phyloP scores from a whole-genome alignment of 1,284 basidiomycete genomes.

The Xerocomus nothofagi region DNA sequence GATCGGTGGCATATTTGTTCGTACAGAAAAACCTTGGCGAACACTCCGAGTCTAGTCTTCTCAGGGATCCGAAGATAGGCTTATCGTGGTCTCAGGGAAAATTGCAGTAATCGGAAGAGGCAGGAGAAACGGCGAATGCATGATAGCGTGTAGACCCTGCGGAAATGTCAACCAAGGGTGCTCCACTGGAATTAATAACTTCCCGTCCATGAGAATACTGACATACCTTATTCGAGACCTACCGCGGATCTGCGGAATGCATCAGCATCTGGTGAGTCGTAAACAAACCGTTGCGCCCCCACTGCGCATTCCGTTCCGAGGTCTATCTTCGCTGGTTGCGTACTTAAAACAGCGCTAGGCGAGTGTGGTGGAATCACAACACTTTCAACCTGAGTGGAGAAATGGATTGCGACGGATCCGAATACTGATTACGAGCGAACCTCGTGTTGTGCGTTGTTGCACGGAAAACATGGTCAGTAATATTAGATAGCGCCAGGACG shows the following conservation, averaged over 20 bases:
- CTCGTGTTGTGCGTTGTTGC: constrained; percentile 9
- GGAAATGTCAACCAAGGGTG: constrained; percentile 19
- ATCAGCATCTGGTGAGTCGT: background rate
- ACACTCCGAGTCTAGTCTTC: constrained; percentile 26
- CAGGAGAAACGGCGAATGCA: constrained; percentile 30
- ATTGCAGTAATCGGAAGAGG: constrained; percentile 24
- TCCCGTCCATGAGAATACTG: constrained; percentile 27
- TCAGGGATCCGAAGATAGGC: constrained; percentile 32
- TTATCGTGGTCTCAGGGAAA: constrained; percentile 29
- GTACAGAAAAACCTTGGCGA: constrained; percentile 25
- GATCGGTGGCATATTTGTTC: constrained; percentile 22
- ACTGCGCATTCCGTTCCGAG: constrained; percentile 18
- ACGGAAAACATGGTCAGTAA: background rate
- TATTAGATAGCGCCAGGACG: background rate
- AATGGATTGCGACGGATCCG: constrained; percentile 16
- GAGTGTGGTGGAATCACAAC: constrained; percentile 1
- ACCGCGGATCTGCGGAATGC: constrained; percentile 35
- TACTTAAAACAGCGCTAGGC: constrained; percentile 1
- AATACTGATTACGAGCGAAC: constrained; percentile 10
- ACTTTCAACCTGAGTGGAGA: constrained; percentile 3
- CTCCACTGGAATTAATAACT: constrained; percentile 24
- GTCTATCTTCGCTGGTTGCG: constrained; percentile 7
- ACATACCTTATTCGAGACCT: constrained; percentile 24
- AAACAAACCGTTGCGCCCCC: constrained; percentile 4
- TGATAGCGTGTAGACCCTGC: constrained; percentile 24